phyloP scores from a whole-genome alignment of 1,284 basidiomycete species.

The Ustilago trichophora region DNA sequence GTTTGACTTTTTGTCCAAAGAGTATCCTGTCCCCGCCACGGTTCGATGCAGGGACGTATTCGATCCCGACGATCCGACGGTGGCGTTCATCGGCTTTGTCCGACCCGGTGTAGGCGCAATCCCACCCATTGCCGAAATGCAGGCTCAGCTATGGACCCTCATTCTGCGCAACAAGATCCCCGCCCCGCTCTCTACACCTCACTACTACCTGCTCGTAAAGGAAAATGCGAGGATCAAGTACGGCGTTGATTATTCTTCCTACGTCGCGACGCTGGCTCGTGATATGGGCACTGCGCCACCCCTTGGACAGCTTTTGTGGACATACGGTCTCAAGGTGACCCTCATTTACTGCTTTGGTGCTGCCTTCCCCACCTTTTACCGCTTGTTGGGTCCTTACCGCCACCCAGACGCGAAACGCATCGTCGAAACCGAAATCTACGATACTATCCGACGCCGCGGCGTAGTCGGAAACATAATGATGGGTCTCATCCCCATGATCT shows the following conservation, averaged over 20 bases:
- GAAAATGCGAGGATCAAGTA: slow-evolving; percentile 73
- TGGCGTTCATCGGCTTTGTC: slow-evolving; percentile 75
- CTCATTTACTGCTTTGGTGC: slow-evolving; percentile 74
- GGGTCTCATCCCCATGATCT: slow-evolving; percentile 69
- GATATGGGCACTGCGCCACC: slow-evolving; percentile 74
- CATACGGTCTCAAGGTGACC: slow-evolving; percentile 72
- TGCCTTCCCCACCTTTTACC: slow-evolving; percentile 74
- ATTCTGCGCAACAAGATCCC: slow-evolving; percentile 70
- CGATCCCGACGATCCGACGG: slow-evolving; percentile 70
- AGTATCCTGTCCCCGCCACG: slow-evolving; percentile 71
- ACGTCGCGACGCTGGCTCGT: slow-evolving; percentile 73
- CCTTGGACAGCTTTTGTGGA: slow-evolving; percentile 70
- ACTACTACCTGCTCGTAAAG: slow-evolving; percentile 73
- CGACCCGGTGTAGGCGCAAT: slow-evolving; percentile 74
- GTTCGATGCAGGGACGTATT: slow-evolving; percentile 72
- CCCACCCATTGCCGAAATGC: slow-evolving; percentile 76
- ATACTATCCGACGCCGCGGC: slow-evolving; percentile 73
- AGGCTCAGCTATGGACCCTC: slow-evolving; percentile 74
- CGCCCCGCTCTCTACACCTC: slow-evolving; percentile 68
- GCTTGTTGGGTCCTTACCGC: slow-evolving; percentile 72
- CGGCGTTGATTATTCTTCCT: slow-evolving; percentile 72
- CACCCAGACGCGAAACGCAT: slow-evolving; percentile 63
- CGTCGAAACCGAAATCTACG: slow-evolving; percentile 74
- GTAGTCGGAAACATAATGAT: slow-evolving; percentile 73
- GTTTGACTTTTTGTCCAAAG: slow-evolving; percentile 70